A percentile compares a stretch with the other conserved stretches of the same genome.
Conservation (phyloP, 192 early-diverging fungal species). For the Lobosporangium transversale region DNA sequence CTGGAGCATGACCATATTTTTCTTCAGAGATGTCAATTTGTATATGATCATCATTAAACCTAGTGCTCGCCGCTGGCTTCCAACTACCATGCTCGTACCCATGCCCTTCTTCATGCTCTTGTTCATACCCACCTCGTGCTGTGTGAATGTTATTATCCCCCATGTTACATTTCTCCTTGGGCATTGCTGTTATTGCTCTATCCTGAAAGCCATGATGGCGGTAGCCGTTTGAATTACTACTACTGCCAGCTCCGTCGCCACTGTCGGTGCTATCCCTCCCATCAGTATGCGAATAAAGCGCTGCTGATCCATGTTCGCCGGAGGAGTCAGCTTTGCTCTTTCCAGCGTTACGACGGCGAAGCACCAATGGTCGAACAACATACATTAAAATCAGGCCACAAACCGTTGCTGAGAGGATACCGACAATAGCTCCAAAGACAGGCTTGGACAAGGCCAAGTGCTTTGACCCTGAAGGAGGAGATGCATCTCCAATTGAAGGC, state of each 20-base stretch:
- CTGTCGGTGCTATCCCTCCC: background rate
- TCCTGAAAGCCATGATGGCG: background rate
- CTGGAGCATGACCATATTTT: background rate
- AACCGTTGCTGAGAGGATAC: slow-evolving; percentile 8
- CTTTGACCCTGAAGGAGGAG: background rate
- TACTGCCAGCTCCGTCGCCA: background rate
- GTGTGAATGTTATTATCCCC: background rate
- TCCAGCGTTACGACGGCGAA: background rate
- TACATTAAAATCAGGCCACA: slow-evolving; percentile 15
- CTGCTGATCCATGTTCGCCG: too few species aligned
- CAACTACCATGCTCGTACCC: too few species aligned
- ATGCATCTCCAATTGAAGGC: background rate
- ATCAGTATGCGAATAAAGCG: too few species aligned
- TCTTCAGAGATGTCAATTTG: background rate
- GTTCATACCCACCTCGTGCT: background rate
- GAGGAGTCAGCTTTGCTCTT: background rate
- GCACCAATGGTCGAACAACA: slow-evolving; percentile 10
- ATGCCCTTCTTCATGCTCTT: background rate
- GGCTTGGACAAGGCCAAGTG: slow-evolving; percentile 16
- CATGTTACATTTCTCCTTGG: background rate
- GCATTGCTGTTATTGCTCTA: too few species aligned
- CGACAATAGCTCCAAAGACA: slow-evolving; percentile 16
- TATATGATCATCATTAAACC: background rate
- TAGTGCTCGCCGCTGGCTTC: background rate
- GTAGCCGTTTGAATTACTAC: background rate